phyloP scores from a whole-genome alignment of 257 asterid species.

The Voacanga thouarsii region DNA sequence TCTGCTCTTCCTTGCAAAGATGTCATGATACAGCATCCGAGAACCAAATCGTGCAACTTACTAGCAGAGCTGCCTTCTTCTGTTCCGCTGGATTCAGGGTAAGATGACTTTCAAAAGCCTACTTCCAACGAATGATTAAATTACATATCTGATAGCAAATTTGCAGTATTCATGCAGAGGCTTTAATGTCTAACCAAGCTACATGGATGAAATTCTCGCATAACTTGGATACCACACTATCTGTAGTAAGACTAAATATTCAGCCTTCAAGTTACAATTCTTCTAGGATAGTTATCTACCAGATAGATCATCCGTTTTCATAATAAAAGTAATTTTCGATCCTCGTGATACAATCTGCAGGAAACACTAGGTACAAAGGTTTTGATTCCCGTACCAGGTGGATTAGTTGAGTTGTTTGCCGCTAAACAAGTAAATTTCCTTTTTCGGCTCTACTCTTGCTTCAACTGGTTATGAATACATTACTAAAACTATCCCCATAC shows the following conservation, averaged over 20 bases:
- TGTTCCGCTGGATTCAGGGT: constrained; percentile 61
- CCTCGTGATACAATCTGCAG: constrained; percentile 26
- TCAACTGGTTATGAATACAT: neutral
- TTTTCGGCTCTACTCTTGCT: neutral
- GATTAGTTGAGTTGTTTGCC: constrained; percentile 62
- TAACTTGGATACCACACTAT: constrained; percentile 41
- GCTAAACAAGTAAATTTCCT: constrained; percentile 46
- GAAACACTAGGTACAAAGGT: constrained; percentile 62
- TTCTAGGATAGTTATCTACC: neutral
- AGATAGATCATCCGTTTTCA: neutral
- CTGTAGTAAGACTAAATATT: constrained; percentile 31
- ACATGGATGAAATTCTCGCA: constrained; percentile 62
- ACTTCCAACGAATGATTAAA: neutral
- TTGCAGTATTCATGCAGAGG: constrained; percentile 57
- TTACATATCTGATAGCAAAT: neutral
- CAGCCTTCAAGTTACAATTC: neutral
- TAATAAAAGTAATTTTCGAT: neutral
- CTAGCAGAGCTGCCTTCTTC: constrained; percentile 58
- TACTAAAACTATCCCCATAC: neutral
- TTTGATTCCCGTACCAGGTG: constrained; percentile 57
- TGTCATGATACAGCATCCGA: constrained; percentile 54
- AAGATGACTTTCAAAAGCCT: constrained; percentile 1
- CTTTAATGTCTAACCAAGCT: constrained; percentile 59
- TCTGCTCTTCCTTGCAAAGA: constrained; percentile 61
- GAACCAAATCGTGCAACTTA: constrained; percentile 53